Conservation (phyloP, 768 basidiomycete genomes). For the Leccinellum rugosiceps region DNA sequence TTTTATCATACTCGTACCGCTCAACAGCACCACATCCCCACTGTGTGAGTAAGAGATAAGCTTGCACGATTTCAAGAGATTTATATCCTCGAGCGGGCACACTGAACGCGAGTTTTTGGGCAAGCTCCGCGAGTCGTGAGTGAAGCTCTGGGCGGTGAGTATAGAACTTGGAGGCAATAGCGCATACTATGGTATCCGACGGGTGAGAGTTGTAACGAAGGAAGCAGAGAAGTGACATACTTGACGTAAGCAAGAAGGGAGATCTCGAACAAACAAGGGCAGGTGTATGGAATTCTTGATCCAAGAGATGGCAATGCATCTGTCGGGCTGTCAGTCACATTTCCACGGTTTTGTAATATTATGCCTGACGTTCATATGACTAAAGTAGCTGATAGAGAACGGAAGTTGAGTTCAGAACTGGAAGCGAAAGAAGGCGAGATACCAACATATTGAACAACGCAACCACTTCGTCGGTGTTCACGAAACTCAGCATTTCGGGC, state of each 20-base stretch:
- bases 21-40: constrained; percentile 97
- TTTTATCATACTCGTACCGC: constrained; percentile 94
- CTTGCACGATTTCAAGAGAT: constrained; percentile 93
- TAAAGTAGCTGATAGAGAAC: constrained; percentile 57
- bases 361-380: constrained; percentile 63
- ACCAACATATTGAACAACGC: constrained; percentile 87
- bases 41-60: constrained; percentile 81
- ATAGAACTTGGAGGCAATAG: constrained; percentile 93
- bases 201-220: neutral
- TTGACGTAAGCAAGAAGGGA: constrained; percentile 92
- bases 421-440: neutral
- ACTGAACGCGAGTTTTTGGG: constrained; percentile 83
- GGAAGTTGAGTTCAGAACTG: constrained; percentile 2
- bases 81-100: constrained; percentile 88
- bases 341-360: constrained; percentile 1
- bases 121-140: constrained; percentile 71
- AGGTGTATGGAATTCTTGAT: constrained; percentile 89
- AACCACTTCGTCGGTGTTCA: constrained; percentile 84
- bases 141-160: constrained; percentile 79
- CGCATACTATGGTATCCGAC: constrained; percentile 62
- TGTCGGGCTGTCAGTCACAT: constrained; percentile 28
- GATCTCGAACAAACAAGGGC: constrained; percentile 91
- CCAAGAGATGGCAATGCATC: constrained; percentile 80
- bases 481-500: constrained; percentile 91
- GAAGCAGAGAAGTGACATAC: constrained; percentile 41